Base-by-base conservation (phyloP, 1,284 basidiomycete genomes). In the Polyporus tsugae region DNA sequence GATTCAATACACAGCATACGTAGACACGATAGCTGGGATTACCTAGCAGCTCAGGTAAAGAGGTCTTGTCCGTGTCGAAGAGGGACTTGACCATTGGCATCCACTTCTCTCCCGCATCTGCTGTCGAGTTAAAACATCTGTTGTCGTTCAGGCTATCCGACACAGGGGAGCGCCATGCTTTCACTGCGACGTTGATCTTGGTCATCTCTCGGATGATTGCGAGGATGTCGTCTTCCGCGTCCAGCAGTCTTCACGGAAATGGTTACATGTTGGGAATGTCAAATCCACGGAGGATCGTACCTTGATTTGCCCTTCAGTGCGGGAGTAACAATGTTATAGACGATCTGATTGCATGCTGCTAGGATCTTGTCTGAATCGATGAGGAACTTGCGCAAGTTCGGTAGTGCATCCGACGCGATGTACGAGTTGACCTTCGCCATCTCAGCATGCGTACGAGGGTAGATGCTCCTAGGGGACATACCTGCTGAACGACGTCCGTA, bases 1-100 rank as follows among this genome's bases (percentile, higher is more conserved):
- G 67, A 2, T 29, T 49, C 42, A 61, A 17, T 22, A 61, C 17
- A 33, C 39, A 11, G 9, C 19, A 49, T 15, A 29, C 22, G 17
- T 15, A n/a, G 38, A 10, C 38, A 44, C 6, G 19, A 39, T 4
- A 53, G 15, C 6, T 15, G 33, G 78, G 1, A 84, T 70, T 76
- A 95, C 95, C 85, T 25, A 98, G 84, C 6, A 98, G 82, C 72
- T 99, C 97, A 1, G 87, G 80, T 69, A 99, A 88, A 0, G 94
- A 90, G 44, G 95, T 90, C 81, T 94, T 97, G 78, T 99, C 98
- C 3, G 89, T 86, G 72, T 94, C 92, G 78, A 97, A 93, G 61
- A 98, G 80, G 6, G 91, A 85, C 72, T 91, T 92, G 59, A 99
- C 83, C 65, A 99, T 88, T 0, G 89, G 85, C 74, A 88, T 89